Evolutionary conservation across 768 basidiomycete genomes (phyloP).

Genomic region (Erythrobasidium yunnanense): DNA sequence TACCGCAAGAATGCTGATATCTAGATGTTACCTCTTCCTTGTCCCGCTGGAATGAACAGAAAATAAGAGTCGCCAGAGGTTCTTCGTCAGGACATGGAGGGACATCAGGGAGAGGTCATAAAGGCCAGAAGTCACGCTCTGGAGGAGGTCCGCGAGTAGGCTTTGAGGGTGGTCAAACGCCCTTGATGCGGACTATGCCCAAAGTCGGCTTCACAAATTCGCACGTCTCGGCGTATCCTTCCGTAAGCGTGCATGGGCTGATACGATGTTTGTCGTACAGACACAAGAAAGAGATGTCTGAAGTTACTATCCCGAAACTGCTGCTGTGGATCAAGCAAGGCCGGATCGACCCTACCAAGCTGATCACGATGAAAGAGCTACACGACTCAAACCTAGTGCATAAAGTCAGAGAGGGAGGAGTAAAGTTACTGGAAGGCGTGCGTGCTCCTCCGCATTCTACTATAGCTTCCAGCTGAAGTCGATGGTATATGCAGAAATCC

Average conservation of each 20-base stretch:
- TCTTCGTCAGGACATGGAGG: slow-evolving; percentile 83
- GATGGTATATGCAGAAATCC: slow-evolving; percentile 48
- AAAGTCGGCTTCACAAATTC: slow-evolving; percentile 89
- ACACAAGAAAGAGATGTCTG: slow-evolving; percentile 62
- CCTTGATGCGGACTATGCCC: slow-evolving; percentile 76
- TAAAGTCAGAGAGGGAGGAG: slow-evolving; percentile 65
- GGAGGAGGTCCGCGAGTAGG: slow-evolving; percentile 73
- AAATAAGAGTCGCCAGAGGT: slow-evolving; percentile 90
- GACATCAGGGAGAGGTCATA: slow-evolving; percentile 85
- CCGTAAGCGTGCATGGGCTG: neutral
- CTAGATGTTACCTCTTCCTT: neutral
- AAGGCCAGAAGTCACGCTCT: slow-evolving; percentile 87
- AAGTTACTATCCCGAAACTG: slow-evolving; percentile 74
- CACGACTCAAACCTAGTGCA: slow-evolving; percentile 80
- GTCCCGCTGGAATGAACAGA: slow-evolving; percentile 46
- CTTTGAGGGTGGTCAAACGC: slow-evolving; percentile 96
- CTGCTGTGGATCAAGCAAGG: slow-evolving; percentile 85
- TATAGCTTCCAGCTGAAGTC: too few species aligned
- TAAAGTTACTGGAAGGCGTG: slow-evolving; percentile 81
- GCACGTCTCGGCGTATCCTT: slow-evolving; percentile 47
- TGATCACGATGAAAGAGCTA: slow-evolving; percentile 78
- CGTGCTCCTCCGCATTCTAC: slow-evolving; percentile 36
- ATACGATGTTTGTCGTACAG: too few species aligned
- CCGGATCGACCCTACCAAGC: slow-evolving; percentile 62
- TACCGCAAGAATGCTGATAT: neutral